phyloP scores from a whole-genome alignment of 495 filamentous ascomycete species.

The Chaetomium cochliodes region DNA sequence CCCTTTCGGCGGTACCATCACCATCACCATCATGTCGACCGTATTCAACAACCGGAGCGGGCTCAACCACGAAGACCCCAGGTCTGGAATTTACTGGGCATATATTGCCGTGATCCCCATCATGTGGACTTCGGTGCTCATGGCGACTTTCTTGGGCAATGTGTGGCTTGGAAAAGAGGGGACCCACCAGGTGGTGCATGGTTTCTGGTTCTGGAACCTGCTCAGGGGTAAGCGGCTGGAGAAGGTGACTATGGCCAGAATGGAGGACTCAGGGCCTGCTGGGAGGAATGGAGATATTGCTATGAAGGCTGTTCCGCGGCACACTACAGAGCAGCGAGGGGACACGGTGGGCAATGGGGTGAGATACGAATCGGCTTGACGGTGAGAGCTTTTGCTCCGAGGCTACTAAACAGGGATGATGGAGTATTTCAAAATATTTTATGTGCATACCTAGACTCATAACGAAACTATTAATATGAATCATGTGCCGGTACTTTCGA shows the following conservation, averaged over 20 bases:
- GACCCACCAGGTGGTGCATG: constrained; percentile 30
- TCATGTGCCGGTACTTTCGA: too few species aligned
- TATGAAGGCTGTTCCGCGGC: neutral
- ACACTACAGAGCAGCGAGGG: neutral
- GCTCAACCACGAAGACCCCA: constrained; percentile 17
- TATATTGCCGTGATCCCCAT: constrained; percentile 57
- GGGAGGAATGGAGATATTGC: neutral
- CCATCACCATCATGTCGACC: constrained; percentile 58
- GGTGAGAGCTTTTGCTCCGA: too few species aligned
- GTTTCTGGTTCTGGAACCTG: constrained; percentile 28
- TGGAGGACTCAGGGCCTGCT: constrained; percentile 10
- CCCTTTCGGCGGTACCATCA: constrained; percentile 59
- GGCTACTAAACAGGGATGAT: too few species aligned
- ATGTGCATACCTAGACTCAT: too few species aligned
- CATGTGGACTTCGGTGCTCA: constrained; percentile 47
- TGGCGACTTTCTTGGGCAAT: constrained; percentile 51
- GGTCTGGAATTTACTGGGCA: constrained; percentile 55
- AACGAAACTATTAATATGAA: too few species aligned
- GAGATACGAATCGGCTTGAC: too few species aligned
- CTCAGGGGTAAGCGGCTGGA: constrained; percentile 27
- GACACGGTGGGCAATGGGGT: too few species aligned
- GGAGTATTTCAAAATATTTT: too few species aligned
- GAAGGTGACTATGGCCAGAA: constrained; percentile 31
- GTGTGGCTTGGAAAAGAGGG: constrained; percentile 47
- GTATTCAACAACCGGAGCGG: constrained; percentile 57